A percentile compares a stretch with the other conserved stretches of the same genome.
These are phyloP conservation scores for Cystobasidium tubakii DNA, from an alignment of 768 basidiomycete species.

Conservation along the genomic window DNA sequence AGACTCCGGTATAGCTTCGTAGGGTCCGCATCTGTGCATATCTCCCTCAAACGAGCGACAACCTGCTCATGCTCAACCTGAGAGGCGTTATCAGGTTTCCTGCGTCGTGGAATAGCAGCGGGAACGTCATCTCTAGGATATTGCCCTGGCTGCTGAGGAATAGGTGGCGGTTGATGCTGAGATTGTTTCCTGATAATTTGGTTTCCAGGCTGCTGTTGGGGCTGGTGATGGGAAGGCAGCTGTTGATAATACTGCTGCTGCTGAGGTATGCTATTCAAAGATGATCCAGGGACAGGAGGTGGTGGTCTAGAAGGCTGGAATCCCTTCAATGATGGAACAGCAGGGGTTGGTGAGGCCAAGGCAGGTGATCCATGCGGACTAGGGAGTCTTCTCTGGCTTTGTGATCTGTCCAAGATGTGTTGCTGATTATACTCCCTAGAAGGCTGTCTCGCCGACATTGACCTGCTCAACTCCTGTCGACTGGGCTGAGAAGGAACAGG, in stretches of 20 bases:
- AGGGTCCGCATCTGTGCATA: slow-evolving; percentile 96
- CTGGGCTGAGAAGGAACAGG: slow-evolving; percentile 10
- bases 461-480: slow-evolving; percentile 17
- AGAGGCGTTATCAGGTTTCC: slow-evolving; percentile 76
- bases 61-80: slow-evolving; percentile 74
- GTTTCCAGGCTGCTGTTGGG: background rate
- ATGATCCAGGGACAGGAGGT: slow-evolving; percentile 27
- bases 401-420: slow-evolving; percentile 20
- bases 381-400: slow-evolving; percentile 20
- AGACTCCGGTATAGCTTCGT: slow-evolving; percentile 85
- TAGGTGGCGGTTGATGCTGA: background rate
- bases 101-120: slow-evolving; percentile 72
- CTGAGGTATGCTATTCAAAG: slow-evolving; percentile 4
- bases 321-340: slow-evolving; percentile 9
- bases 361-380: slow-evolving; percentile 1
- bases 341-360: background rate
- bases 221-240: background rate
- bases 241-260: background rate
- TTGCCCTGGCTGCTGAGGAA: slow-evolving; percentile 34
- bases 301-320: slow-evolving; percentile 33
- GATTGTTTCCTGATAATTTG: slow-evolving; percentile 27
- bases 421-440: slow-evolving; percentile 6
- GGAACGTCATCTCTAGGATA: slow-evolving; percentile 49
- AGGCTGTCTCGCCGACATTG: slow-evolving; percentile 22
- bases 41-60: slow-evolving; percentile 79